Conservation (phyloP, 2,329 filamentous ascomycete genomes). For the Neonectria faginata region DNA sequence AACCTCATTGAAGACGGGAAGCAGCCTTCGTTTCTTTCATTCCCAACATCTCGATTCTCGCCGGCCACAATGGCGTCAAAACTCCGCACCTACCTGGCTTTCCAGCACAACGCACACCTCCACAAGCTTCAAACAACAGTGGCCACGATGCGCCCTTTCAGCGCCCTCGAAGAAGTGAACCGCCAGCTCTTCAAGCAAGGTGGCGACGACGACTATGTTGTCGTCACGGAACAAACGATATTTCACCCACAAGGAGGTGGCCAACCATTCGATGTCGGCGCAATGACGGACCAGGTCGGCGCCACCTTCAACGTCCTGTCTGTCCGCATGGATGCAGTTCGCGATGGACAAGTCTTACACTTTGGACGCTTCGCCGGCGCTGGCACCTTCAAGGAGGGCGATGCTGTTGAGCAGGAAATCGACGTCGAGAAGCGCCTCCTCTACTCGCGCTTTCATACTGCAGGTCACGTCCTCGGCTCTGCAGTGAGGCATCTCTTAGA, state of each 20-base stretch:
- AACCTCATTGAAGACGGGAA: no score
- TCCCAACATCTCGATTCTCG: not conserved
- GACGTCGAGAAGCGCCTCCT: conserved; percentile 70
- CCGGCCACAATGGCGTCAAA: conserved; percentile 35
- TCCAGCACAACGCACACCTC: conserved; percentile 58
- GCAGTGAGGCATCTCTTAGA: conserved; percentile 72
- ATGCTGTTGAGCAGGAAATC: conserved; percentile 66
- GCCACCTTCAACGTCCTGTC: conserved; percentile 63
- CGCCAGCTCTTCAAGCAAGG: conserved; percentile 69
- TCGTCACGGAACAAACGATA: conserved; percentile 74
- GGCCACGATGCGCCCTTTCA: conserved; percentile 61
- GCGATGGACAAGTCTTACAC: conserved; percentile 71
- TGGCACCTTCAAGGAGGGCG: conserved; percentile 54
- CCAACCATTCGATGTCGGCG: conserved; percentile 76
- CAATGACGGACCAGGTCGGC: conserved; percentile 55
- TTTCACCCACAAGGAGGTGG: conserved; percentile 82
- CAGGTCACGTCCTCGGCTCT: conserved; percentile 77
- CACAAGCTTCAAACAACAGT: conserved; percentile 58
- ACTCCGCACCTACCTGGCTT: conserved; percentile 52
- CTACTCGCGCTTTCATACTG: conserved; percentile 78
- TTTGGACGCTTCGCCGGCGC: conserved; percentile 66
- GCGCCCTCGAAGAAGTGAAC: conserved; percentile 62
- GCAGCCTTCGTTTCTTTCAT: not conserved
- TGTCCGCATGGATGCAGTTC: conserved; percentile 66
- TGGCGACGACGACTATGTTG: conserved; percentile 62